Conservation (phyloP, 2,329 filamentous ascomycete genomes). For the Trichoderma atrobrunneum region DNA sequence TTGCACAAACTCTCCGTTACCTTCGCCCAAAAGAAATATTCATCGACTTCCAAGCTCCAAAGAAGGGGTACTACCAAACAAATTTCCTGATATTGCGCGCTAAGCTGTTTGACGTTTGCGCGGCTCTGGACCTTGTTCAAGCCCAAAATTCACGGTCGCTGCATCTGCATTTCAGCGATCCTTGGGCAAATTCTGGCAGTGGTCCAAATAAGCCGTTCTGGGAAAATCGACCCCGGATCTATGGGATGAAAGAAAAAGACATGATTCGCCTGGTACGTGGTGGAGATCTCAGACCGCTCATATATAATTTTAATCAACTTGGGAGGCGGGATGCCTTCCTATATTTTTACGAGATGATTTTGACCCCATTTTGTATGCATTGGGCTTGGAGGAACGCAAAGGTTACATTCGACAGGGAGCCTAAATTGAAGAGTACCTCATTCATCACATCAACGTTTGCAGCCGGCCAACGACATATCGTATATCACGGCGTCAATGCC, state of each 20-base stretch:
- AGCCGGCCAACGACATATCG: neutral
- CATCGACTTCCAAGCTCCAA: neutral
- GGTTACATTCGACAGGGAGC: neutral
- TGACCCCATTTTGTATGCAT: neutral
- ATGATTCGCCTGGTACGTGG: too few species aligned
- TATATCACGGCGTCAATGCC: neutral
- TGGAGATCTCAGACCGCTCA: too few species aligned
- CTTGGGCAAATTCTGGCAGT: neutral
- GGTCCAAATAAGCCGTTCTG: neutral
- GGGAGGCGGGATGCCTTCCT: neutral
- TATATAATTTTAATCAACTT: too few species aligned
- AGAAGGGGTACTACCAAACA: neutral
- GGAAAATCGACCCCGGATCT: neutral
- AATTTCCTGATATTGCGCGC: neutral
- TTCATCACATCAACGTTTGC: neutral
- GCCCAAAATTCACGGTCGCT: neutral
- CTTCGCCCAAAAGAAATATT: neutral
- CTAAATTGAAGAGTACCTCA: neutral
- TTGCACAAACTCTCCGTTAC: neutral
- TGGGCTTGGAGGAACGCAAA: neutral
- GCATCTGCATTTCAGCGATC: neutral
- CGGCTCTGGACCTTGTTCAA: neutral
- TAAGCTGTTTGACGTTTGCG: neutral
- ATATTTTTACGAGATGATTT: neutral
- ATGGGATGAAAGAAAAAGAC: too few species aligned